Percentiles rank a stretch among this genome's conserved stretches.
Evolutionary conservation across 176 grass and related monocot genomes (phyloP).

Genomic region (bread wheat (Triticum aestivum)): DNA sequence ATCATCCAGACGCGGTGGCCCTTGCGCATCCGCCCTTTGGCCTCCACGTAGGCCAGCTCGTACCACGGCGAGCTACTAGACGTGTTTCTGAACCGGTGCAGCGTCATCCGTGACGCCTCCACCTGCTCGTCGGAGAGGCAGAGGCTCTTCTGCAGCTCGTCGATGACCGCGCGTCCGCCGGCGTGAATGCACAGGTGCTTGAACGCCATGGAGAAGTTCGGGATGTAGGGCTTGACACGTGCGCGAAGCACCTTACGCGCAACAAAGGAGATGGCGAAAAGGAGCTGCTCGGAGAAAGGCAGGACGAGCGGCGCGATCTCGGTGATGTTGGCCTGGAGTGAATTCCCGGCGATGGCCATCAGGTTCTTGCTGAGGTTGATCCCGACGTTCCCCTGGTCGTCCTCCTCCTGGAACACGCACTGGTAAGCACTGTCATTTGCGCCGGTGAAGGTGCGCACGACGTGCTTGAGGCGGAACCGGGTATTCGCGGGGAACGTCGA

Average conservation of each 20-base stretch:
- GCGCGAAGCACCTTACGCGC: neutral
- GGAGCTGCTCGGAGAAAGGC: neutral
- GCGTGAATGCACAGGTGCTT: neutral
- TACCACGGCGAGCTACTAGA: slow-evolving; percentile 47
- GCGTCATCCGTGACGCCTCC: slow-evolving; percentile 74
- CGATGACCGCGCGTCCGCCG: too few species aligned
- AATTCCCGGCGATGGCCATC: neutral
- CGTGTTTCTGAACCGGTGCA: slow-evolving; percentile 75
- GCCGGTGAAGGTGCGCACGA: too few species aligned
- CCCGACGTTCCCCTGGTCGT: neutral
- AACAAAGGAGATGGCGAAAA: neutral
- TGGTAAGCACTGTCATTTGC: neutral
- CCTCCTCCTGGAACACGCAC: neutral
- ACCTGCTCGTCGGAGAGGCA: slow-evolving; percentile 43
- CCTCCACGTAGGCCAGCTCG: slow-evolving; percentile 45
- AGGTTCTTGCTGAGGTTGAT: neutral
- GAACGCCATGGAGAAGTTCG: neutral
- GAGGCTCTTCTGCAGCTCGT: neutral
- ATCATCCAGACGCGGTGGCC: slow-evolving; percentile 57
- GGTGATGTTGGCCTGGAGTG: neutral
- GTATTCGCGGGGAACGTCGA: too few species aligned
- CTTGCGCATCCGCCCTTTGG: slow-evolving; percentile 39
- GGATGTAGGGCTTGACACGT: neutral
- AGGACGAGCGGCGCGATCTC: neutral
- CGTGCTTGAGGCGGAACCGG: too few species aligned